Evolutionary conservation across 2,329 filamentous ascomycete species (phyloP).

Genomic region (Aureobasidium melanogenum): DNA sequence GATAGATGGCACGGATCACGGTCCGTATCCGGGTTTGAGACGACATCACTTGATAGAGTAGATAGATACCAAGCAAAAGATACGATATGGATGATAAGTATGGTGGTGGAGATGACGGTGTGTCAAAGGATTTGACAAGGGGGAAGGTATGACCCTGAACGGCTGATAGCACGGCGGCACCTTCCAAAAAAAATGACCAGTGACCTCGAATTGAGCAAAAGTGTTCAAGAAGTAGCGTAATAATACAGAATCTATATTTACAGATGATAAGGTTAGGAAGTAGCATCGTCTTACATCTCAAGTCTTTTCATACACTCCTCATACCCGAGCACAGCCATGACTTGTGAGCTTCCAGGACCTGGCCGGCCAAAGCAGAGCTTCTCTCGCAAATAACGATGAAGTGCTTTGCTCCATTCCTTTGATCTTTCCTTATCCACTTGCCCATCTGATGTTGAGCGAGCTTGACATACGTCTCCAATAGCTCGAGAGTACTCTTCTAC

Average conservation of each 20-base stretch:
- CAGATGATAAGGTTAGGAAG: neutral
- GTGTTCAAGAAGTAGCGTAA: neutral
- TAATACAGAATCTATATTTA: neutral
- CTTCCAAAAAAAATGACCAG: neutral
- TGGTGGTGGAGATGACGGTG: neutral
- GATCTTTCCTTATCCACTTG: conserved; percentile 15
- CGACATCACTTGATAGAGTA: neutral
- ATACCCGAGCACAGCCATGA: conserved; percentile 48
- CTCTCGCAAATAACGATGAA: conserved; percentile 50
- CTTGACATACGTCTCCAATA: neutral
- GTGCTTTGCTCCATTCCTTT: conserved; percentile 23
- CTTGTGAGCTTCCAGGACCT: conserved; percentile 45
- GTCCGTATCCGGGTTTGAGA: neutral
- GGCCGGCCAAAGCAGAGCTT: conserved; percentile 44
- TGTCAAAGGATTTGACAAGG: neutral
- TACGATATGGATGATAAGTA: conserved; percentile 2
- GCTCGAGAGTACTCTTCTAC: neutral
- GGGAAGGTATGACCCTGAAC: neutral
- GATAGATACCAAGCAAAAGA: neutral
- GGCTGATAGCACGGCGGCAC: neutral
- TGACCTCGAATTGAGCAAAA: neutral
- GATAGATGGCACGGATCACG: too few relatives aligned
- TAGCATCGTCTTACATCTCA: neutral
- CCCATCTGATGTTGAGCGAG: conserved; percentile 1
- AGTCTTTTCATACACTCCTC: conserved; percentile 38